Evolutionary conservation across 116 monocot genomes (phyloP).

Genomic region (Dioscorea cayenensis): DNA sequence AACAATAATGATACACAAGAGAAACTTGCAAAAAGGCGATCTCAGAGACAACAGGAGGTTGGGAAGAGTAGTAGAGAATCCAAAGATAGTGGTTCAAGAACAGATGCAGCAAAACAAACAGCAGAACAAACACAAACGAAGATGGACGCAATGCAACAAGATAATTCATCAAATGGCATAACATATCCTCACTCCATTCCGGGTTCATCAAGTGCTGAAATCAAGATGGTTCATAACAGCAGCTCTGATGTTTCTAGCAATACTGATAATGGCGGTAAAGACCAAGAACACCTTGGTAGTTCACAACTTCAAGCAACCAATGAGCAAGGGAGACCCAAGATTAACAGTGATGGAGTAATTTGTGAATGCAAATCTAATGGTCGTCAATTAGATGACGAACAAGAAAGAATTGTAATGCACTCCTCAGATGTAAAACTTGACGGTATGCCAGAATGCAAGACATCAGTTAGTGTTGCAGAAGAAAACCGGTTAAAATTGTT

Average conservation of each 20-base stretch:
- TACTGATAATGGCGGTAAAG: slow-evolving; percentile 1
- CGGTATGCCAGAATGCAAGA: not conserved
- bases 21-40: slow-evolving; percentile 28
- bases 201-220: slow-evolving; percentile 6
- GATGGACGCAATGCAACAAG: slow-evolving; percentile 2
- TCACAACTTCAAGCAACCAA: not conserved
- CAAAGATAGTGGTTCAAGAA: slow-evolving; percentile 3
- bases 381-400: not conserved
- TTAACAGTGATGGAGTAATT: not conserved
- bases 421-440: not conserved
- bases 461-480: slow-evolving; percentile 9
- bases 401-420: slow-evolving; percentile 5
- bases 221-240: slow-evolving; percentile 22
- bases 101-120: not conserved
- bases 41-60: not conserved
- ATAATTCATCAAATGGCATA: not conserved
- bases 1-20: slow-evolving; percentile 16
- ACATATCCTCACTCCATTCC: slow-evolving; percentile 1
- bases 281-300: not conserved
- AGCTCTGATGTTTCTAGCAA: slow-evolving; percentile 2
- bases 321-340: slow-evolving; percentile 4
- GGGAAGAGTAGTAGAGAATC: slow-evolving; percentile 5
- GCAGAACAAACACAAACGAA: slow-evolving; percentile 1
- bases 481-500: not conserved
- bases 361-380: not conserved